Evolutionary conservation across 1,284 basidiomycete genomes (phyloP), one percentile per base, ranked within the genome.

Genomic region (Microbotryum intermedium): DNA sequence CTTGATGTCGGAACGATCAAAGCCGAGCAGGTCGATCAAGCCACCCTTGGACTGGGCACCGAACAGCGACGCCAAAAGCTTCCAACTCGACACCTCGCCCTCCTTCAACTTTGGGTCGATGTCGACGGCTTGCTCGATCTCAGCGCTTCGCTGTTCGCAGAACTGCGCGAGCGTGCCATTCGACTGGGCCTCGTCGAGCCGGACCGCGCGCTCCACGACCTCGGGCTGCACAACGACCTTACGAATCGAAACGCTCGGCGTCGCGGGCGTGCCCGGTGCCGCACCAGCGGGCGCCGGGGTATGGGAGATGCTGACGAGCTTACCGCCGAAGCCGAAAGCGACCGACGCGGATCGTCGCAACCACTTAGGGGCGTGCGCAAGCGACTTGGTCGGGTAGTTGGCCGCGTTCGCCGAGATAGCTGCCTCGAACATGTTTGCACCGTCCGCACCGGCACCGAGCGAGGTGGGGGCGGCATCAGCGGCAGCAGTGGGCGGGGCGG

Each of bases 291-390:
- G 57, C 23, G 69, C 57, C 16, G 68, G 66, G 20, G 53, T 57
- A 6, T 88, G 83, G 1, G 83, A 82, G 23, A 89, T 64, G 23
- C 69, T 71, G 46, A 77, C 83, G 21, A 98, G 80, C 70, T 88
- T 85, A 49, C 94, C 94, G 18, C 93, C 90, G 70, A 94, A 98
- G 1, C 93, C 94, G 70, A 97, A 98, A 1, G 89, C 84, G 50
- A 81, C 84, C 1, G 86, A 85, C 0, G 83, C 80, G 2, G 94
- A 90, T 25, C 91, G 82, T 46, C 88, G 84, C 46, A 97, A 83
- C 95, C 95, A 97, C 73, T 92, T 95, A 9, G 95, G 95, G 7
- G 92, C 87, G 70, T 93, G 88, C 73, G 88, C 86, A 63, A 94
- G 83, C 2, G 87, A 90, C 50, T 90, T 79, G n/a, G 84, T 69